A percentile compares a stretch with the other conserved stretches of the same genome.
These are phyloP conservation scores for Lasiodiplodia citricola DNA, from an alignment of 2,329 filamentous ascomycete genomes.

Conservation along the genomic window DNA sequence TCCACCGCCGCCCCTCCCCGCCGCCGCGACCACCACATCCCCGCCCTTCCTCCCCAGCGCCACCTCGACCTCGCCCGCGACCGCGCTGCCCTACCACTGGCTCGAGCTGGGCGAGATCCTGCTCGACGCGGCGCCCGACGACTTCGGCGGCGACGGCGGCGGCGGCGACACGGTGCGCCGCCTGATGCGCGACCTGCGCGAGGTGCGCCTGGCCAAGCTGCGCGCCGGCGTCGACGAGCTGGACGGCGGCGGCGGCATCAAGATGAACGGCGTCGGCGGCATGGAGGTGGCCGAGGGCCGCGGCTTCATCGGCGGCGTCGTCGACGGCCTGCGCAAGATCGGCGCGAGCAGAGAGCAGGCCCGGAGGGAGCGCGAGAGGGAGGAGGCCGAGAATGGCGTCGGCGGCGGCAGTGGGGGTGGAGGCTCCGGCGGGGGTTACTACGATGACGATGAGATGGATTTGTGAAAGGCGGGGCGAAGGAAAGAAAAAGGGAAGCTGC, in stretches of 20 bases:
- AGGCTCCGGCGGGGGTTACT: neutral
- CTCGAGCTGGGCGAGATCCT: slow-evolving; percentile 87
- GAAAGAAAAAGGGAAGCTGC: neutral
- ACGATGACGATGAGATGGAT: slow-evolving; percentile 55
- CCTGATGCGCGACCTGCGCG: slow-evolving; percentile 79
- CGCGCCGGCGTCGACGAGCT: slow-evolving; percentile 73
- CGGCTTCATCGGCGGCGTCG: slow-evolving; percentile 81
- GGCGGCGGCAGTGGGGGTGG: slow-evolving; percentile 50
- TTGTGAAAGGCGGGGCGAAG: slow-evolving; percentile 33
- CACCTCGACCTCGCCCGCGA: slow-evolving; percentile 69
- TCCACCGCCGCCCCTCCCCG: slow-evolving; percentile 71
- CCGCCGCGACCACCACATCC: slow-evolving; percentile 42
- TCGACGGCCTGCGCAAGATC: slow-evolving; percentile 83
- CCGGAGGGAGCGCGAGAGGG: slow-evolving; percentile 76
- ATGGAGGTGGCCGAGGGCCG: slow-evolving; percentile 92
- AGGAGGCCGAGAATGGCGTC: slow-evolving; percentile 64
- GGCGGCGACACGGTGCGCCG: slow-evolving; percentile 71
- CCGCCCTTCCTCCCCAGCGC: slow-evolving; percentile 82
- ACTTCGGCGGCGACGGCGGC: slow-evolving; percentile 69
- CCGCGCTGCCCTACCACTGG: slow-evolving; percentile 91
- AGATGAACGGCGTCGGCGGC: slow-evolving; percentile 81
- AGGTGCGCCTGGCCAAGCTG: slow-evolving; percentile 90
- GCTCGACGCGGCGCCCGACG: slow-evolving; percentile 82
- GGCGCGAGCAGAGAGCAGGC: slow-evolving; percentile 80
- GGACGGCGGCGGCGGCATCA: slow-evolving; percentile 73